Evolutionary conservation across 371 early-diverging fungal species (phyloP).

Genomic region (Saksenaea vasiformis): DNA sequence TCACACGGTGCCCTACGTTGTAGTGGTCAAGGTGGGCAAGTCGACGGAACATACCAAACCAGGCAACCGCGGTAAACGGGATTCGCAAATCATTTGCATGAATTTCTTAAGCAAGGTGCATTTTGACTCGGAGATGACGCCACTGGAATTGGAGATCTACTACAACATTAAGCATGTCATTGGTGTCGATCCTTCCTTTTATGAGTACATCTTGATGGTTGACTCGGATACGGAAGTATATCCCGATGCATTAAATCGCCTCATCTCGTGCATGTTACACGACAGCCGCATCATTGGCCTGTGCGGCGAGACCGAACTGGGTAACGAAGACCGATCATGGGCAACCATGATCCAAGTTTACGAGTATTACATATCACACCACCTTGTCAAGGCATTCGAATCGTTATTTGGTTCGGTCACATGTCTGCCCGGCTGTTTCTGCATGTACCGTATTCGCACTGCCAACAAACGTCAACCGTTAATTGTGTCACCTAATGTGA

Average conservation of each 20-base stretch:
- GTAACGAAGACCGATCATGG: conserved; percentile 78
- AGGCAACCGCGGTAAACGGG: conserved; percentile 99
- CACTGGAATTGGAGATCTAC: conserved; percentile 93
- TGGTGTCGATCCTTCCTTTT: conserved; percentile 81
- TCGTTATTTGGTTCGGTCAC: conserved; percentile 94
- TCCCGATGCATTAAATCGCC: conserved; percentile 69
- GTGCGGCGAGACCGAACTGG: conserved; percentile 84
- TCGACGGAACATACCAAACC: conserved; percentile 79
- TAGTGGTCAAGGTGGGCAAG: conserved; percentile 93
- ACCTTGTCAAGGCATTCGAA: conserved; percentile 92
- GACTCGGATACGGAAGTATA: conserved; percentile 94
- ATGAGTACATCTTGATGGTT: conserved; percentile 93
- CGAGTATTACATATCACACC: conserved; percentile 96
- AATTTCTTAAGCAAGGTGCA: conserved; percentile 90
- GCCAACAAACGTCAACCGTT: conserved; percentile 68
- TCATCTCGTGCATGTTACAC: conserved; percentile 78
- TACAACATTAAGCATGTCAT: conserved; percentile 79
- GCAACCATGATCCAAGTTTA: conserved; percentile 94
- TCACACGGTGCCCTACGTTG: conserved; percentile 79
- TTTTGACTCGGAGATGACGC: conserved; percentile 92
- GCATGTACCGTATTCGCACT: conserved; percentile 91
- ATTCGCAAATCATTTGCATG: conserved; percentile 98
- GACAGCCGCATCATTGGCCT: conserved; percentile 81
- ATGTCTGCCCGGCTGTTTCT: conserved; percentile 96
- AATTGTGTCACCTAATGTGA: conserved; percentile 69